phyloP scores from a whole-genome alignment of 768 basidiomycete genomes.

The Phlebiopsis flavidoalba region DNA sequence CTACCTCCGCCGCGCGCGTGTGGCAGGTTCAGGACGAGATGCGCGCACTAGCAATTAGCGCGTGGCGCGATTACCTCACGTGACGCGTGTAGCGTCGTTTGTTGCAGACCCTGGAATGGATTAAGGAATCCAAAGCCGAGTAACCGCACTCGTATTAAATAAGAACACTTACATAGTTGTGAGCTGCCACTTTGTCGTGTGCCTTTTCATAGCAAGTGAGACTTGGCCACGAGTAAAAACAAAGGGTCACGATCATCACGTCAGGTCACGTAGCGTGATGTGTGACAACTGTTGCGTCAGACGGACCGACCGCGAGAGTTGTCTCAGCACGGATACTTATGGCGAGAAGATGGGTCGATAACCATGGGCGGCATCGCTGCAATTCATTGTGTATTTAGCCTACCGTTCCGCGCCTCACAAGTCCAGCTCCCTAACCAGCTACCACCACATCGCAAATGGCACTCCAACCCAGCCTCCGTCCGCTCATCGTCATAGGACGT shows the following conservation, averaged over 20 bases:
- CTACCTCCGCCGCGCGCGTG: not conserved
- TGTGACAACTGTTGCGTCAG: not conserved
- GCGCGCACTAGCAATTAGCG: not conserved
- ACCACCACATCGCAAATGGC: slow-evolving; percentile 47
- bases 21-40: not conserved
- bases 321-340: too few species aligned
- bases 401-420: not conserved
- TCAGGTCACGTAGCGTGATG: not conserved
- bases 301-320: not conserved
- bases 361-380: not conserved
- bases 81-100: not conserved
- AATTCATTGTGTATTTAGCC: not conserved
- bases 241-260: not conserved
- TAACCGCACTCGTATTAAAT: not conserved
- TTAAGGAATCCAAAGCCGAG: not conserved
- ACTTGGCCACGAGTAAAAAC: not conserved
- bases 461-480: slow-evolving; percentile 66
- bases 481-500: slow-evolving; percentile 58
- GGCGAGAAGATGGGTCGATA: not conserved
- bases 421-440: not conserved
- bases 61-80: not conserved
- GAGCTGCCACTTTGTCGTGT: not conserved
- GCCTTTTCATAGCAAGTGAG: not conserved
- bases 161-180: not conserved
- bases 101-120: not conserved